A percentile compares a stretch with the other conserved stretches of the same genome.
Conservation (phyloP, 2,329 filamentous ascomycete genomes). For the Phyllosticta citribraziliensis region DNA sequence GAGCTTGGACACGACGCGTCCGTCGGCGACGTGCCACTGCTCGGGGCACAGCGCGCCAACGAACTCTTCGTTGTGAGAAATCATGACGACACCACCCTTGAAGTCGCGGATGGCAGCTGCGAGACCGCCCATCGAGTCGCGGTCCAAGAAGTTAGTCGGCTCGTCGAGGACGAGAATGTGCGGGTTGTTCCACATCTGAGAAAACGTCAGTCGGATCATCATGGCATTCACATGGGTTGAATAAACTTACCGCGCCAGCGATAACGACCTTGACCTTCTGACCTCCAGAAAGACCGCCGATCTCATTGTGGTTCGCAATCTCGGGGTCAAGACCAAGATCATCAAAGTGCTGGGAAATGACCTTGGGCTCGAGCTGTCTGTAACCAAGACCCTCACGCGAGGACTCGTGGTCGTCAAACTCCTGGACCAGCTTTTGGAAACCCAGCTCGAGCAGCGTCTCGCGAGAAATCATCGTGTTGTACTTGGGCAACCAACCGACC, state of each 20-base stretch:
- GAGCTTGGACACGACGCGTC: conserved; percentile 76
- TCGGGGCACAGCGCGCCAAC: conserved; percentile 91
- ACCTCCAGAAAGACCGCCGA: conserved; percentile 87
- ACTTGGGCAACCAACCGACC: conserved; percentile 77
- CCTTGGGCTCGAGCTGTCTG: conserved; percentile 81
- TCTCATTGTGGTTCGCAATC: conserved; percentile 98
- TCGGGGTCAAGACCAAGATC: conserved; percentile 93
- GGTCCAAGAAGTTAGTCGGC: conserved; percentile 98
- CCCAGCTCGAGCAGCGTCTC: conserved; percentile 81
- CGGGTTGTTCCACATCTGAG: conserved; percentile 78
- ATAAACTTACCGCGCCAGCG: conserved; percentile 49
- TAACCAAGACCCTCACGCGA: conserved; percentile 97
- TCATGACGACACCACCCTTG: conserved; percentile 97
- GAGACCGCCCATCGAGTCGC: conserved; percentile 90
- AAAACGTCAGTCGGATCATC: not conserved
- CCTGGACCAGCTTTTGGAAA: conserved; percentile 88
- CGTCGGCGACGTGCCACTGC: conserved; percentile 89
- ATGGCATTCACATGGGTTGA: not conserved
- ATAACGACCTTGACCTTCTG: conserved; percentile 99
- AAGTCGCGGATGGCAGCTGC: conserved; percentile 98
- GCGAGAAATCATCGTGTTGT: conserved; percentile 85
- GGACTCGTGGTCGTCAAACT: conserved; percentile 97
- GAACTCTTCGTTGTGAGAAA: conserved; percentile 99
- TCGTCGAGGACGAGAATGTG: conserved; percentile 96
- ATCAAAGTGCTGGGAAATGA: conserved; percentile 97